Evolutionary conservation across 345 rosid species (phyloP).

Genomic region (Camelina hispida): DNA sequence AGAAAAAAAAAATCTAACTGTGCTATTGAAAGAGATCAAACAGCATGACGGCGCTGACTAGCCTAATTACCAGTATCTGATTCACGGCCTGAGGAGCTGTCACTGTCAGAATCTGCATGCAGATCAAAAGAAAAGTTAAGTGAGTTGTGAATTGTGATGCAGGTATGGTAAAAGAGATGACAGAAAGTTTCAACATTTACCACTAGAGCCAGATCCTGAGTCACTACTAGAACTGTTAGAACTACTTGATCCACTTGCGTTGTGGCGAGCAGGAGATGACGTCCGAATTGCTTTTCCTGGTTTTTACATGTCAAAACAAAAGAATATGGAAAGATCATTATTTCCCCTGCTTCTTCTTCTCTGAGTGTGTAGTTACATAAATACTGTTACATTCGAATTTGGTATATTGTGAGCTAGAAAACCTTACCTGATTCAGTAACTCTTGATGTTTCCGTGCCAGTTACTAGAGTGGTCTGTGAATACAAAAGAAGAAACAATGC

Average conservation of each 20-base stretch:
- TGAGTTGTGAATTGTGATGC: conserved; percentile 15
- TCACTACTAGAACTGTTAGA: conserved; percentile 49
- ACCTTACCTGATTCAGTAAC: conserved; percentile 42
- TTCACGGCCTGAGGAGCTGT: conserved; percentile 45
- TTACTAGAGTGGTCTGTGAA: conserved; percentile 28
- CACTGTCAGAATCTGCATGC: conserved; percentile 47
- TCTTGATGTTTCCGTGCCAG: conserved; percentile 39
- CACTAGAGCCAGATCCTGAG: conserved; percentile 48
- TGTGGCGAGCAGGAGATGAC: conserved; percentile 34
- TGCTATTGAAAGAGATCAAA: conserved; percentile 5
- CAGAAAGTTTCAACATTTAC: conserved; percentile 35
- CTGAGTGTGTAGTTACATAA: not conserved
- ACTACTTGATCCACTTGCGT: conserved; percentile 50
- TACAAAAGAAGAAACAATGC: conserved; percentile 29
- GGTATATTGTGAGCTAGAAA: conserved; percentile 4
- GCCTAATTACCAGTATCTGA: conserved; percentile 43
- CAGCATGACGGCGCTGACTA: conserved; percentile 15
- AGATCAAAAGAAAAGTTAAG: conserved; percentile 4
- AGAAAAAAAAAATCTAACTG: conserved; percentile 9
- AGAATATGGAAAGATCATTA: conserved; percentile 16
- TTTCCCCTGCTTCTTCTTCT: not conserved
- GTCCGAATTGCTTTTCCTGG: conserved; percentile 39
- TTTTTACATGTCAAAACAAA: not conserved
- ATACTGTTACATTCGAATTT: conserved; percentile 15
- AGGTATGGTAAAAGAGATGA: conserved; percentile 6